A percentile compares a stretch with the other conserved stretches of the same genome.
Evolutionary conservation across 192 early-diverging fungal genomes (phyloP).

Genomic region (Backusella tuberculispora): DNA sequence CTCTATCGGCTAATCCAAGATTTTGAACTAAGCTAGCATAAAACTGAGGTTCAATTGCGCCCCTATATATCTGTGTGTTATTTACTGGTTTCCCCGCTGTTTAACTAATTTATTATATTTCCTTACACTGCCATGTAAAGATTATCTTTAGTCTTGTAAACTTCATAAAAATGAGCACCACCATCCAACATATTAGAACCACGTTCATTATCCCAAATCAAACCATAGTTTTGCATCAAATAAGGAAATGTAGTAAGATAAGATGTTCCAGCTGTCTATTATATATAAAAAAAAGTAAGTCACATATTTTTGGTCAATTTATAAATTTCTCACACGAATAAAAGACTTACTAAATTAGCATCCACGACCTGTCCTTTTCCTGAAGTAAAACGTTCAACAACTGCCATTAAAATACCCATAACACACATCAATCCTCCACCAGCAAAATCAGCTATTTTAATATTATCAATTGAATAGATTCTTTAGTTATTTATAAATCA

Average conservation of each 20-base stretch:
- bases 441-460: constrained; percentile 63
- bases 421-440: constrained; percentile 70
- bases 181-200: constrained; percentile 67
- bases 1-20: constrained; percentile 40
- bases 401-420: constrained; percentile 64
- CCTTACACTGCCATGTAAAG: constrained; percentile 64
- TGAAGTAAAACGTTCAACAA: constrained; percentile 59
- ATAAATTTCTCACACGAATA: neutral
- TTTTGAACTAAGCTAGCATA: constrained; percentile 55
- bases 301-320: neutral
- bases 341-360: constrained; percentile 52
- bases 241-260: constrained; percentile 66
- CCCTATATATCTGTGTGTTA: constrained; percentile 31
- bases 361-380: constrained; percentile 71
- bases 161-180: constrained; percentile 70
- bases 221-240: constrained; percentile 58
- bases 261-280: constrained; percentile 49
- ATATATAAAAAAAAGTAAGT: neutral
- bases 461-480: neutral
- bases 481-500: neutral
- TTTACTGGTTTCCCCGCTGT: neutral
- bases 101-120: neutral
- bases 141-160: constrained; percentile 69
- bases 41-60: constrained; percentile 69
- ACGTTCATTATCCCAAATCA: constrained; percentile 52